Evolutionary conservation across 2,329 filamentous ascomycete genomes (phyloP), one percentile per base, ranked within the genome.

Genomic region (Pseudocercospora cruenta): DNA sequence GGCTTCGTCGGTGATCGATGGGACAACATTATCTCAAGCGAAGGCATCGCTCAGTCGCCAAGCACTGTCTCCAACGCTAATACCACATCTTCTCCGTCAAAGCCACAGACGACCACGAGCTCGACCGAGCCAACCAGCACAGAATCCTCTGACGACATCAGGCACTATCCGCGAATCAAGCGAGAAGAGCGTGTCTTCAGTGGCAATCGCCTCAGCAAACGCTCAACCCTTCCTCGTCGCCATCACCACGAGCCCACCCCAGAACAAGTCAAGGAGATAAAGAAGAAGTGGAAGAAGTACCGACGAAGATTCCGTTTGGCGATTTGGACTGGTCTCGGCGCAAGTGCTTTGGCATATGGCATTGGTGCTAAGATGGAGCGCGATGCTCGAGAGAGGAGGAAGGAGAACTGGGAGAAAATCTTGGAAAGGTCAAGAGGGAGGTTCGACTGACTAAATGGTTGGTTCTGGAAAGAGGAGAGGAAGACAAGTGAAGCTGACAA

Each of bases 311-410:
- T 73, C 33, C 62, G 63, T 19, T 85, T 84, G 68, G 70, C 87
- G 22, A 67, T 86, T 1, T 69, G 88, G 0, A 86, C 86, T 0
- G 86, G 86, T 1, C 81, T 80, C 0, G 87, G 83, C 77, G 79
- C 87, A 1, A 86, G 82, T 0, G 87, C 83, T 1, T 77, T 85
- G 2, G 84, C 84, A 1, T 91, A 90, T 71, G 84, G 83, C 1
- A 78, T 87, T 21, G 87, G 88, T 8, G 82, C 88, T 14, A 79
- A 87, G n/a, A 80, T 80, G 1, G 88, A 90, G 70, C 70, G 69
- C 58, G 31, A 36, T 9, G 65, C 68, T 62, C 69, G 70, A 57
- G 64, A 65, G 57, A 66, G 62, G 47, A 65, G 67, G 47, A 68
- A 64, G 60, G 67, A 71, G 66, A 67, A 68, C 47, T 73, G 71